phyloP scores from a whole-genome alignment of 192 early-diverging fungal species.

The Coemansia sp. region DNA sequence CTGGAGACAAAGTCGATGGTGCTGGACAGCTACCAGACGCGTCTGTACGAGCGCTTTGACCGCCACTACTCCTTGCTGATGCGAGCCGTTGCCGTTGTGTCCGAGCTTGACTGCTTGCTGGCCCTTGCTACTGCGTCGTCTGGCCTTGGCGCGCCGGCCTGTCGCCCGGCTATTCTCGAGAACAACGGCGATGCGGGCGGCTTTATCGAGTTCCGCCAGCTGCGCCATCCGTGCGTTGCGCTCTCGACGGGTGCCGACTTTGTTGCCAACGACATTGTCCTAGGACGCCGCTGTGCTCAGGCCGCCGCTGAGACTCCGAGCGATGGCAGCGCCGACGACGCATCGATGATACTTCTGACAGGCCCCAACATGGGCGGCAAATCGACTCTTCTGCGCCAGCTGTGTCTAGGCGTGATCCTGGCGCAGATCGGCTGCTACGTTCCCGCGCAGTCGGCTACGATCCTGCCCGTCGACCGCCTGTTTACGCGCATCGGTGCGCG shows the following conservation, averaged over 20 bases:
- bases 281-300: conserved; percentile 54
- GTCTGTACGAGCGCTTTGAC: conserved; percentile 85
- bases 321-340: conserved; percentile 25
- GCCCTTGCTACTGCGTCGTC: conserved; percentile 66
- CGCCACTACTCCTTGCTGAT: conserved; percentile 69
- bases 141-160: conserved; percentile 72
- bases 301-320: background rate
- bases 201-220: conserved; percentile 76
- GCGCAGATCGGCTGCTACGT: conserved; percentile 95
- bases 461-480: conserved; percentile 88
- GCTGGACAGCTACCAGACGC: conserved; percentile 66
- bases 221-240: conserved; percentile 91
- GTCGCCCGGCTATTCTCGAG: conserved; percentile 82
- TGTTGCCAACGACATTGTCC: conserved; percentile 90
- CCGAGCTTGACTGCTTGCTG: conserved; percentile 85
- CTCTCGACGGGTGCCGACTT: conserved; percentile 58
- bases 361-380: conserved; percentile 99
- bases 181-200: conserved; percentile 47
- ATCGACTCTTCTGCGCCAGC: conserved; percentile 92
- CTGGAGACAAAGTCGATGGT: conserved; percentile 75
- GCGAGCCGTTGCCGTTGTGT: conserved; percentile 65
- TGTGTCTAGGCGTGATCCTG: conserved; percentile 92
- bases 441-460: conserved; percentile 68
- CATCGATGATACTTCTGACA: conserved; percentile 81
- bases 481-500: conserved; percentile 98